Evolutionary conservation across 768 basidiomycete genomes (phyloP).

Genomic region (Mycena latifolia): DNA sequence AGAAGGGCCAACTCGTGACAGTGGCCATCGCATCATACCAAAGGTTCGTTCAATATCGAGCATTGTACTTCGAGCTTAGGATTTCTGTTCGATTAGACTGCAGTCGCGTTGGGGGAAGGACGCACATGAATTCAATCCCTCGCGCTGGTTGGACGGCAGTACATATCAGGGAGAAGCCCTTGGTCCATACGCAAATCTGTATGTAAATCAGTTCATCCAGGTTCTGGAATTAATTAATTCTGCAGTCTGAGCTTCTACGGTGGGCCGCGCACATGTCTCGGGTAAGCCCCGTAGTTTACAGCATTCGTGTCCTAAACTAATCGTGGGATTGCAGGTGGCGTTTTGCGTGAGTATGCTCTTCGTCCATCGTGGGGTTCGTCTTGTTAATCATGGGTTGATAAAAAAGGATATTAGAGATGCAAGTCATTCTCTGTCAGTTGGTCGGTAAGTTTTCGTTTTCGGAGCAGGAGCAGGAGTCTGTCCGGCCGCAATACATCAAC

Average conservation of each 20-base stretch:
- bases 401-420: conserved; percentile 21
- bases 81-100: not conserved
- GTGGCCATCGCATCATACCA: conserved; percentile 12
- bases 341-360: conserved; percentile 3
- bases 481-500: not conserved
- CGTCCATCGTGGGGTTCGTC: no score
- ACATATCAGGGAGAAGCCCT: not conserved
- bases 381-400: no score
- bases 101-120: conserved; percentile 23
- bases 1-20: conserved; percentile 17
- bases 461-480: not conserved
- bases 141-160: conserved; percentile 6
- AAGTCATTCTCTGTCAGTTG: conserved; percentile 1
- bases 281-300: conserved; percentile 2
- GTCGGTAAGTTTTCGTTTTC: conserved; percentile 6
- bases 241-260: conserved; percentile 15
- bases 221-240: not conserved
- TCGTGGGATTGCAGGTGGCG: not conserved
- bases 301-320: not conserved
- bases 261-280: conserved; percentile 21
- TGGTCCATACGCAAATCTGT: conserved; percentile 33
- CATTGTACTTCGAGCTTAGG: not conserved
- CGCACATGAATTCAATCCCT: conserved; percentile 17
- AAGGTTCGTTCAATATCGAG: conserved; percentile 7
- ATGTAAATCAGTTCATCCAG: not conserved